Evolutionary conservation across 176 grass and related monocot species (phyloP).

Genomic region (Oryza coarctata): DNA sequence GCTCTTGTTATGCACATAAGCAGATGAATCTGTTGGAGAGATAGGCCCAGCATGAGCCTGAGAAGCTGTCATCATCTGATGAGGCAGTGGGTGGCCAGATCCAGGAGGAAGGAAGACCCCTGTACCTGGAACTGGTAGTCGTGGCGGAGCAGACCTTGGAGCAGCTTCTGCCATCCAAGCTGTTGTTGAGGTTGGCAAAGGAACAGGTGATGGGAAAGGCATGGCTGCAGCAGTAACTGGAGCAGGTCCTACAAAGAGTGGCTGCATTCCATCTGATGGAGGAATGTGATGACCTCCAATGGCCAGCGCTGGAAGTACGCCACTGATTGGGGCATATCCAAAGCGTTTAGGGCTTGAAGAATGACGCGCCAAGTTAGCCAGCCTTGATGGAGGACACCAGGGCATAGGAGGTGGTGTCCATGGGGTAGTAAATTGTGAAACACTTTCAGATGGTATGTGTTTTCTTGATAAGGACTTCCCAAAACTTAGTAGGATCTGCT

Average conservation of each 20-base stretch:
- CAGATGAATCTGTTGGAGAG: conserved; percentile 21
- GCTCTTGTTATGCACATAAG: conserved; percentile 28
- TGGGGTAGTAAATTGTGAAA: conserved; percentile 32
- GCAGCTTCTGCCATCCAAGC: conserved; percentile 56
- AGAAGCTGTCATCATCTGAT: conserved; percentile 46
- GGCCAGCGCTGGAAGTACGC: conserved; percentile 35
- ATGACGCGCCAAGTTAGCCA: conserved; percentile 38
- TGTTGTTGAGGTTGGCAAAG: conserved; percentile 36
- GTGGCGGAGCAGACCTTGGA: conserved; percentile 43
- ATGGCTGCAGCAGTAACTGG: conserved; percentile 42
- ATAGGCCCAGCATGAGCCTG: conserved; percentile 30
- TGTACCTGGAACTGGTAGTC: conserved; percentile 65
- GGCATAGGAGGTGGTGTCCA: conserved; percentile 41
- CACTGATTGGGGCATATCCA: conserved; percentile 35
- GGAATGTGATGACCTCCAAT: conserved; percentile 39
- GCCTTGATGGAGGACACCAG: conserved; percentile 55
- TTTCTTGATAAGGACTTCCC: conserved; percentile 67
- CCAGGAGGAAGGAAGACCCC: conserved; percentile 81
- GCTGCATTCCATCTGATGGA: conserved; percentile 53
- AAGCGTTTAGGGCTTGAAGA: conserved; percentile 48
- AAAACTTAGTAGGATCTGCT: conserved; percentile 62
- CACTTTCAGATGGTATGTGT: conserved; percentile 31
- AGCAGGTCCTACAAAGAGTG: conserved; percentile 58
- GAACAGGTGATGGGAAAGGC: conserved; percentile 40
- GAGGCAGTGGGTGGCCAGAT: conserved; percentile 41